phyloP scores from a whole-genome alignment of 805 yeast species.

The Kazachstania taianensis region DNA sequence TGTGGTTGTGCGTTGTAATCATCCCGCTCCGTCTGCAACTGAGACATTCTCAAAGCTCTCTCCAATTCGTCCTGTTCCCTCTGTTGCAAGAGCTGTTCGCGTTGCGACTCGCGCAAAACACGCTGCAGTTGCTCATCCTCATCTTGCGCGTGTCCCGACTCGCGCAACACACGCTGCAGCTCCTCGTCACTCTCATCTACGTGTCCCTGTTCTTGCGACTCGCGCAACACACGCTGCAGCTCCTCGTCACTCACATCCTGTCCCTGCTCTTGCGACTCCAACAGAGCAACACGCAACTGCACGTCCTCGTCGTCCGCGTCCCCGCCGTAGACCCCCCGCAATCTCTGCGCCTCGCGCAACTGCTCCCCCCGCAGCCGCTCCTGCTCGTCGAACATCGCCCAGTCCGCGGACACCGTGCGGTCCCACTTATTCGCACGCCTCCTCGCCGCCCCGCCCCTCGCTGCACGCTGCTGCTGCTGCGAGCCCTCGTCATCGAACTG shows the following conservation, averaged over 20 bases:
- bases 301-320: constrained; percentile 26
- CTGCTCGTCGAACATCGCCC: constrained; percentile 24
- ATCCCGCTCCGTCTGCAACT: too few species aligned
- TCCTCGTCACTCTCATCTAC: constrained; percentile 7
- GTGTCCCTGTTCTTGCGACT: constrained; percentile 9
- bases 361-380: constrained; percentile 11
- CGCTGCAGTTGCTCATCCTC: constrained; percentile 16
- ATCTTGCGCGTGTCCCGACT: constrained; percentile 13
- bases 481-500: constrained; percentile 15
- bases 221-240: constrained; percentile 15
- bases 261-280: constrained; percentile 22
- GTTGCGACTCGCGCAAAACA: constrained; percentile 16
- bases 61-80: too few species aligned
- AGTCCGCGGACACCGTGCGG: constrained; percentile 18
- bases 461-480: constrained; percentile 1
- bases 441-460: constrained; percentile 2
- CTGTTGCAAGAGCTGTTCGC: constrained; percentile 3
- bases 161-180: constrained; percentile 15
- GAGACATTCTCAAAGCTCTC: too few species aligned
- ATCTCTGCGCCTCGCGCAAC: constrained; percentile 12
- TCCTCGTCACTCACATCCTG: constrained; percentile 7
- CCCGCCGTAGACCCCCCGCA: constrained; percentile 23
- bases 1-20: not conserved
- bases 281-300: constrained; percentile 26
- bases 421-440: constrained; percentile 24